Base-by-base conservation (phyloP, 176 grass and related monocot genomes). In the Olyra latifolia region DNA sequence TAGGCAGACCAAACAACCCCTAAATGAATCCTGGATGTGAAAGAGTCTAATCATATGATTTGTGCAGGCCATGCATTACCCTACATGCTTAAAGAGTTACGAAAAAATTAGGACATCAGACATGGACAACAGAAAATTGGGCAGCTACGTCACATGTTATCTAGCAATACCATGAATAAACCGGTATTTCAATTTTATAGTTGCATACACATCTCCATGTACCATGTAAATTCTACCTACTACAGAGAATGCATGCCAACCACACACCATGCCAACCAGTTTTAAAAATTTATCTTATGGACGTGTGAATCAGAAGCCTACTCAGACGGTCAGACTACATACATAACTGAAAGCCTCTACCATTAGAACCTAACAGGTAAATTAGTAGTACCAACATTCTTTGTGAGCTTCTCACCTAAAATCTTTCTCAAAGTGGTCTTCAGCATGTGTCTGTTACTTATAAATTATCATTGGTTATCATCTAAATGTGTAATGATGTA, bases 251-350 rank as follows among this genome's bases (percentile, higher is more conserved):
- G 6, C 15, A 74, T 73, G 49, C 48, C 57, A 41, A 57, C 32
- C 52, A 25, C 3, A 20, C 29, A 73, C 2, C n/a, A 75, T 5
- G 3, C 44, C 35, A 42, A 58, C 53, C 24, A 8, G 29, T 15
- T 69, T 6, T 43, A n/a, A 58, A 17, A 57, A 25, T 35, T 59
- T 44, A 58, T 10, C 53, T 16, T 74, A 41, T 49, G 28, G 6
- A 19, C 35, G 23, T 65, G 10, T 8, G 28, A 35, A 38, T 66
- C 6, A 14, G 7, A 55, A 80, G 42, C 45, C 19, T 8, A 65
- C 39, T n/a, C n/a, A n/a, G n/a, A n/a, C n/a, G n/a, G n/a, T 74
- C 14, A 74, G 50, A 60, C 15, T 29, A 74, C 27, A 80, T 27
- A 49, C 15, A 35, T n/a, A 66, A 28, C 25, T 55, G 40, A 52